Base-by-base conservation (phyloP, 2,329 filamentous ascomycete genomes). In the Xylaria sp. region DNA sequence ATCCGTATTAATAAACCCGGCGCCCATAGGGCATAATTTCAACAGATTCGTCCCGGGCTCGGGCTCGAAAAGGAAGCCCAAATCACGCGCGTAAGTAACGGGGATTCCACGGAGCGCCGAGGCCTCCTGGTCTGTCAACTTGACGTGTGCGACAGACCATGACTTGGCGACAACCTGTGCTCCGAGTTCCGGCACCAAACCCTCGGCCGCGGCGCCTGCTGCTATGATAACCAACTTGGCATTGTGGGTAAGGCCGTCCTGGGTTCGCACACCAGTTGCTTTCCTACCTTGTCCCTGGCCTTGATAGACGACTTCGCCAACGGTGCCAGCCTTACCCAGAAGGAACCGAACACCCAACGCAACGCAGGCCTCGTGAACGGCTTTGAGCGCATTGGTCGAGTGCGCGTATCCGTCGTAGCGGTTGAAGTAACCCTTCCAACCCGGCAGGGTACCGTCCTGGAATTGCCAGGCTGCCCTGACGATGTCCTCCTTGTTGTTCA, bases 41-140 rank as follows among this genome's bases (percentile, higher is more conserved):
- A 89, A 73, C 4, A 87, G 71, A 21, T 81, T 80, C 0, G 85
- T 87, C 62, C 79, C 77, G 0, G 79, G 81, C 64, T 89, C 86
- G 0, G 87, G 86, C 71, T 89, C 87, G 59, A 89, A 89, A 74
- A 87, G 85, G 76, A 89, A 89, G 0, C 86, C 86, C 0, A 88
- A 74, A 62, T 89, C 86, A 1, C 86, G 80, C 1, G 83, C 82
- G 54, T 87, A 86, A 0, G 83, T 86, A 0, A 87, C 83, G 0
- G 87, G 86, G 10, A 89, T 85, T 2, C 83, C 83, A 1, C 81
- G 79, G 1, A 89, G 79, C 4, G 74, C 74, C 2, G 80, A 78
- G 0, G 82, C 80, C 70, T 89, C 86, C 0, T 80, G 78, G 5
- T 82, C 77, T 0, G 79, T 85, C 1, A 89, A 78, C 48, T 83